Evolutionary conservation across 345 rosid species (phyloP).

Genomic region (Conringia planisiliqua): DNA sequence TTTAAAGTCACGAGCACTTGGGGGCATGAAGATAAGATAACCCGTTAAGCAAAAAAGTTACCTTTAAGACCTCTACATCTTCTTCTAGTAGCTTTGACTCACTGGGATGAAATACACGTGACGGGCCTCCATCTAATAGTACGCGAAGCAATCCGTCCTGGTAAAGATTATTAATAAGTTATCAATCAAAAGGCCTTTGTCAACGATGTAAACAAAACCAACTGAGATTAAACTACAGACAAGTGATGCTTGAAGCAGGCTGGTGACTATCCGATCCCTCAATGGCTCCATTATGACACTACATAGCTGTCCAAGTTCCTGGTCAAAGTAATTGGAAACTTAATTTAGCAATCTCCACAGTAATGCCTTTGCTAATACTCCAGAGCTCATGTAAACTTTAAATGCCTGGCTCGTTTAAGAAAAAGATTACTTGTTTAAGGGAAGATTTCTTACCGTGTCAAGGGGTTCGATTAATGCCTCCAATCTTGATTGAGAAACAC

Average conservation of each 20-base stretch:
- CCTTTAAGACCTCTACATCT: slow-evolving; percentile 89
- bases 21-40: not conserved
- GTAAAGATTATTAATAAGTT: slow-evolving; percentile 7
- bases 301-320: slow-evolving; percentile 90
- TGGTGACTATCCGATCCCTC: slow-evolving; percentile 88
- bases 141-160: slow-evolving; percentile 94
- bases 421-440: not conserved
- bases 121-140: slow-evolving; percentile 79
- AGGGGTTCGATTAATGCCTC: slow-evolving; percentile 81
- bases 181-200: slow-evolving; percentile 3
- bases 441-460: slow-evolving; percentile 55
- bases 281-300: slow-evolving; percentile 76
- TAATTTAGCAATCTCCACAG: slow-evolving; percentile 14
- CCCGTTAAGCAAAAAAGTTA: slow-evolving; percentile 21
- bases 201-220: not conserved
- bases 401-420: not conserved
- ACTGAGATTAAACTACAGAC: slow-evolving; percentile 43
- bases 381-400: slow-evolving; percentile 1
- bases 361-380: not conserved
- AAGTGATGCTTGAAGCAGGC: slow-evolving; percentile 94
- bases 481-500: slow-evolving; percentile 69
- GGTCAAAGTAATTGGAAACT: slow-evolving; percentile 22
- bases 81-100: slow-evolving; percentile 85
- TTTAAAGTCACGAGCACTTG: not conserved
- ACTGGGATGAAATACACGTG: slow-evolving; percentile 57